Base-by-base conservation (phyloP, 2,329 filamentous ascomycete species). In the Sclerotinia subarctica region DNA sequence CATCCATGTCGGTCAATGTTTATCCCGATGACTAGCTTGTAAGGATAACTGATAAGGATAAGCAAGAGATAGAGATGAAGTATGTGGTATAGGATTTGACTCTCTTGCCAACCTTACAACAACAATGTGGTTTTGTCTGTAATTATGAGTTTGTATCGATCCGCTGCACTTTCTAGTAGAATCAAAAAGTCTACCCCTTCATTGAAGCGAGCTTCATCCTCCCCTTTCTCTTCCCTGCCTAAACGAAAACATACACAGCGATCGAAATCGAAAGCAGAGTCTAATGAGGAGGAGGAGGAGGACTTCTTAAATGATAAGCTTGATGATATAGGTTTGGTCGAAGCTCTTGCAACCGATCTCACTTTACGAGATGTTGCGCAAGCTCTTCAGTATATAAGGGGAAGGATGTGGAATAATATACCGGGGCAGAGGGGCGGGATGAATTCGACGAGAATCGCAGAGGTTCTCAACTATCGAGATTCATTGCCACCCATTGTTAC, bases 401-500 rank as follows among this genome's bases (percentile, higher is more conserved):
- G 76, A 26, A 81, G 79, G 73, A 91, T 90, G 84, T 93, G 92
- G 79, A 84, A 82, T 51, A 79, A 84, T 1, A 80, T 92, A 15
- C 90, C 90, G 3, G 81, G 83, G 26, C 79, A 79, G 56, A 80
- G 80, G 11, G 80, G 83, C 0, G 89, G 89, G 29, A 87, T 93
- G 83, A 85, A 82, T 72, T 88, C 87, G 6, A 85, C 84, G 26
- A 82, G 88, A 15, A 86, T 88, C 19, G 82, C 88, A 2, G 85
- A 90, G 73, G 79, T 90, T 21, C 81, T 92, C 64, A 86, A 88
- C 70, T 88, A 85, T 75, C 82, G 89, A 24, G 79, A 78, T 44
- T 78, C 78, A 19, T 77, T 91, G 51, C 88, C 91, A 13, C 87
- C 86, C 0, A 80, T 92, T 29, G 86, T 90, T 6, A 89, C 87